Evolutionary conservation across 164 flowering plant genomes (phyloP).

Genomic region (Nymphaea colorata): DNA sequence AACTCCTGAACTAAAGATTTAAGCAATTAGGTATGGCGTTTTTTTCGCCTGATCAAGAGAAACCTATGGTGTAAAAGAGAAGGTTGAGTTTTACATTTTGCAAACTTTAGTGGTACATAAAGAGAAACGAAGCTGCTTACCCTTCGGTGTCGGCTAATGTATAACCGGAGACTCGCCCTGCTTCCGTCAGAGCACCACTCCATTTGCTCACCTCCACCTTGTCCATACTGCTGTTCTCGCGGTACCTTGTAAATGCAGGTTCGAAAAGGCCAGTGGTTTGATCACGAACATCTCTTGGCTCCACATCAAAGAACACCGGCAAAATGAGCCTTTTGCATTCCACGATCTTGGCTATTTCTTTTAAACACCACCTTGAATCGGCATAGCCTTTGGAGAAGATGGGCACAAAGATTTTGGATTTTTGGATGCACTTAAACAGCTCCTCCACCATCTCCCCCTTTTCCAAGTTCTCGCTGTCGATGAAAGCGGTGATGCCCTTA

Average conservation of each 20-base stretch:
- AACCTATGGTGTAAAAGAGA: background rate
- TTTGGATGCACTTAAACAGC: background rate
- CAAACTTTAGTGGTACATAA: background rate
- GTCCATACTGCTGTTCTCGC: no score
- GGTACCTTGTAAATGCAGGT: background rate
- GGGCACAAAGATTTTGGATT: background rate
- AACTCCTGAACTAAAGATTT: no score
- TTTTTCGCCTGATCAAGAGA: no score
- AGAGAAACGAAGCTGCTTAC: background rate
- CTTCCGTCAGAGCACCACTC: background rate
- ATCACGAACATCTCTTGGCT: background rate
- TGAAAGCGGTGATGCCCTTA: background rate
- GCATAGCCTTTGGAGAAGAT: background rate
- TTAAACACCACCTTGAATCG: background rate
- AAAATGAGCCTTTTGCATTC: background rate
- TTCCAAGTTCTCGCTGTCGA: background rate
- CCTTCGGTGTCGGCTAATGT: background rate
- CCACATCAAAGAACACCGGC: background rate
- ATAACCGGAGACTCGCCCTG: background rate
- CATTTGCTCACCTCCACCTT: background rate
- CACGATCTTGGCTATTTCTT: background rate
- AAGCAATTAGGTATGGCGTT: no score
- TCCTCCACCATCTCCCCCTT: background rate
- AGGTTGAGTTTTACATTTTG: background rate
- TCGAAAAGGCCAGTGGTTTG: background rate